These are phyloP conservation scores for Colletotrichum costaricense DNA, from an alignment of 2,329 filamentous ascomycete genomes.

Conservation along the genomic window DNA sequence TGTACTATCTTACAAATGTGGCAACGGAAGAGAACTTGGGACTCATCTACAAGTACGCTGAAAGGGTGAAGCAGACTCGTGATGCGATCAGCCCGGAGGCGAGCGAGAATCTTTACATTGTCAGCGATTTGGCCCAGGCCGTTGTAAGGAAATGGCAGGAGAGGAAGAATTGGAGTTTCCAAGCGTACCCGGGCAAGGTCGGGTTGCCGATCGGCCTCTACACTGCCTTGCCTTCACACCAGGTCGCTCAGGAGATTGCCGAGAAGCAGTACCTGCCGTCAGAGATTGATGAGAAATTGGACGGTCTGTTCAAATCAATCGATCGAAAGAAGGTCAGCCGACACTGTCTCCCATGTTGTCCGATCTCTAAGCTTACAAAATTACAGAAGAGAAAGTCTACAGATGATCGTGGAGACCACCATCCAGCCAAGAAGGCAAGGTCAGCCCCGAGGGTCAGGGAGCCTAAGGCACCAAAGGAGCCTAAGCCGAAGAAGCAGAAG, in stretches of 20 bases:
- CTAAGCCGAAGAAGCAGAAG: conserved; percentile 46
- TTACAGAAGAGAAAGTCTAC: conserved; percentile 68
- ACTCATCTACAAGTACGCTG: conserved; percentile 90
- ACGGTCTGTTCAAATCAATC: conserved; percentile 71
- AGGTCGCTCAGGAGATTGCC: conserved; percentile 84
- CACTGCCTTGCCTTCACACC: conserved; percentile 78
- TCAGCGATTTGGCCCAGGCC: conserved; percentile 88
- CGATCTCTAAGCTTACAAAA: conserved; percentile 39
- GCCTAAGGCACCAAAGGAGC: conserved; percentile 33
- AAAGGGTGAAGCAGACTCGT: conserved; percentile 89
- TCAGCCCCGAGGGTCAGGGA: conserved; percentile 48
- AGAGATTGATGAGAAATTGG: conserved; percentile 79
- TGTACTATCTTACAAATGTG: conserved; percentile 88
- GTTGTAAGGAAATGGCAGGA: conserved; percentile 89
- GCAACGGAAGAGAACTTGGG: conserved; percentile 89
- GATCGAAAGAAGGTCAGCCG: conserved; percentile 77
- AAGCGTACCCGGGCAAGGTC: conserved; percentile 84
- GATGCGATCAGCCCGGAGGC: conserved; percentile 78
- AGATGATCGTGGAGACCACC: conserved; percentile 61
- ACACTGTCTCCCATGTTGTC: not conserved
- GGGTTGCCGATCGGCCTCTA: conserved; percentile 85
- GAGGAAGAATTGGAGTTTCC: conserved; percentile 85
- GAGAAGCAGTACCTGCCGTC: conserved; percentile 87
- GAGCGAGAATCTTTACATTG: conserved; percentile 82
- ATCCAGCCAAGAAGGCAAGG: conserved; percentile 53